These are phyloP conservation scores for Paraconiothyrium sp. DNA, from an alignment of 2,329 filamentous ascomycete species.

Conservation along the genomic window DNA sequence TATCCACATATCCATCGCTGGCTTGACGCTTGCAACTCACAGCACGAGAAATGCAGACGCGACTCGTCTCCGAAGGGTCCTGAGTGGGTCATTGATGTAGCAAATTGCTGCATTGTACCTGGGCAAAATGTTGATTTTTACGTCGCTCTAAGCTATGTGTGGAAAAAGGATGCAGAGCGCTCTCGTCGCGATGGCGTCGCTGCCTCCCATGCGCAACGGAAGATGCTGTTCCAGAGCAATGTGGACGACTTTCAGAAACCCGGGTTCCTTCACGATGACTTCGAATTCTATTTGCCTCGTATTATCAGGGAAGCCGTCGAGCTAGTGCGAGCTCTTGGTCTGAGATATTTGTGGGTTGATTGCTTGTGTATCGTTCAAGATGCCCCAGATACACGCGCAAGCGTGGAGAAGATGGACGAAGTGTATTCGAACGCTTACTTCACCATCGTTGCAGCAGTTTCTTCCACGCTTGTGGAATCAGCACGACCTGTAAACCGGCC, in stretches of 20 bases:
- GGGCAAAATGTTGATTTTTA: slow-evolving; percentile 16
- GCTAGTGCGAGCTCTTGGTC: slow-evolving; percentile 15
- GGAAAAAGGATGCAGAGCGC: slow-evolving; percentile 4
- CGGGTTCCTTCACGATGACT: not conserved
- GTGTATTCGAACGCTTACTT: slow-evolving; percentile 21
- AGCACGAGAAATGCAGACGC: not conserved
- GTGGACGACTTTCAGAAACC: not conserved
- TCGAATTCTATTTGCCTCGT: not conserved
- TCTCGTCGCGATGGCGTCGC: not conserved
- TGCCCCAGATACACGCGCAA: slow-evolving; percentile 5
- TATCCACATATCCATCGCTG: not conserved
- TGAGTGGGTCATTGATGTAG: not conserved
- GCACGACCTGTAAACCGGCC: not conserved
- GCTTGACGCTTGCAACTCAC: not conserved
- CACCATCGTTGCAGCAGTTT: slow-evolving; percentile 23
- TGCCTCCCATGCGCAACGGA: not conserved
- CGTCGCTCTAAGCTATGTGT: slow-evolving; percentile 24
- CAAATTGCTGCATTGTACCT: slow-evolving; percentile 14
- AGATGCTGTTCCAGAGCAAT: not conserved
- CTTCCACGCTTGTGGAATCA: not conserved
- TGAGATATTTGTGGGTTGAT: slow-evolving; percentile 20
- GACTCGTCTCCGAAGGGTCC: not conserved
- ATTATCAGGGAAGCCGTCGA: slow-evolving; percentile 12
- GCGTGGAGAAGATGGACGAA: slow-evolving; percentile 22
- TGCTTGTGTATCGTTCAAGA: slow-evolving; percentile 23